Conservation (phyloP, 2,329 filamentous ascomycete species). For the Emydomyces testavorans region DNA sequence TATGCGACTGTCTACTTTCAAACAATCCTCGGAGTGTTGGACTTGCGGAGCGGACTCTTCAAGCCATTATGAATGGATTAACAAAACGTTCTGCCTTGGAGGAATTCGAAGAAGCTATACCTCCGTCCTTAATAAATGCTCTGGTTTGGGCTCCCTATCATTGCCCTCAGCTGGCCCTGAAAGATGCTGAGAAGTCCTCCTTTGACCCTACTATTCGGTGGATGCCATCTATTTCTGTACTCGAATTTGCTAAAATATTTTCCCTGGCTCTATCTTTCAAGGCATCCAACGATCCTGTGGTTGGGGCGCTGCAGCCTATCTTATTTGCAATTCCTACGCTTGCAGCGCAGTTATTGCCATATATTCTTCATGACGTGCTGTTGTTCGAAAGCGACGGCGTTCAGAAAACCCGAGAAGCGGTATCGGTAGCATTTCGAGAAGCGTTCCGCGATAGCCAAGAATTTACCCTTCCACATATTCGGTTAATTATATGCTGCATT, state of each 20-base stretch:
- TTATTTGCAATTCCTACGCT: conserved; percentile 56
- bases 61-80: conserved; percentile 32
- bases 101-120: conserved; percentile 29
- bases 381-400: conserved; percentile 54
- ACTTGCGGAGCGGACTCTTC: conserved; percentile 36
- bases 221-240: conserved; percentile 18
- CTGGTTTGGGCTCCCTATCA: conserved; percentile 35
- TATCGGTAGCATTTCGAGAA: conserved; percentile 55
- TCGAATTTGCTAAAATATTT: conserved; percentile 28
- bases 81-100: conserved; percentile 22
- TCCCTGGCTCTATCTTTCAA: conserved; percentile 46
- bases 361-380: conserved; percentile 72
- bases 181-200: conserved; percentile 17
- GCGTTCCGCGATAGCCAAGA: conserved; percentile 46
- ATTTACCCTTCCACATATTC: conserved; percentile 49
- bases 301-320: conserved; percentile 57
- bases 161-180: conserved; percentile 27
- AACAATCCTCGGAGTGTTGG: conserved; percentile 41
- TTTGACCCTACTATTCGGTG: conserved; percentile 16
- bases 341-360: conserved; percentile 65
- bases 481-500: conserved; percentile 63
- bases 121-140: conserved; percentile 29
- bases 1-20: conserved; percentile 51
- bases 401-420: conserved; percentile 45
- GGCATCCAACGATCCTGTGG: conserved; percentile 52